A percentile compares a stretch with the other conserved stretches of the same genome.
Evolutionary conservation across 2,329 filamentous ascomycete species (phyloP).

Genomic region (Talaromyces pinophilus): DNA sequence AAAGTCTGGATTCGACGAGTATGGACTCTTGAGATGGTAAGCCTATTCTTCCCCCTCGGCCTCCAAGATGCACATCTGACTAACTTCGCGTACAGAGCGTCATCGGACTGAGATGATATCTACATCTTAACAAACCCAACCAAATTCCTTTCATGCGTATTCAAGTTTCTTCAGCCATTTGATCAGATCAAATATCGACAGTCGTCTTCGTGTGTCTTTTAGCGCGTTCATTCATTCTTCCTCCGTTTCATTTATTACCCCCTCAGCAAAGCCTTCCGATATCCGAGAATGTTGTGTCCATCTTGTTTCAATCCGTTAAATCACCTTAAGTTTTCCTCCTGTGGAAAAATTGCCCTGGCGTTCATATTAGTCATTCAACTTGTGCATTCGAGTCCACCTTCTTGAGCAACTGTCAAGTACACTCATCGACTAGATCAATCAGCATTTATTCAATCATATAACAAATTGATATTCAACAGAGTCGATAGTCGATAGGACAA

Average conservation of each 20-base stretch:
- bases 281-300: slow-evolving; percentile 19
- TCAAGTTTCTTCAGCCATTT: slow-evolving; percentile 25
- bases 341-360: slow-evolving; percentile 24
- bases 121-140: neutral
- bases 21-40: slow-evolving; percentile 94
- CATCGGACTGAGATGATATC: slow-evolving; percentile 68
- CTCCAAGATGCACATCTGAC: slow-evolving; percentile 26
- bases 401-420: neutral
- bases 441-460: neutral
- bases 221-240: slow-evolving; percentile 13
- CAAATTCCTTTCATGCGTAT: neutral
- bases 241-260: slow-evolving; percentile 6
- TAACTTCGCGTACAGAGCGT: slow-evolving; percentile 61
- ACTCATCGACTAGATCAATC: neutral
- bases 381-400: neutral
- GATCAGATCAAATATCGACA: slow-evolving; percentile 17
- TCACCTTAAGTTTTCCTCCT: neutral
- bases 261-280: slow-evolving; percentile 3
- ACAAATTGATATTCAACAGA: neutral
- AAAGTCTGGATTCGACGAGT: slow-evolving; percentile 99
- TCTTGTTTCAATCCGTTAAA: neutral
- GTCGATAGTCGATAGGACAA: neutral
- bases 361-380: neutral
- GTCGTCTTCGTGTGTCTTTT: slow-evolving; percentile 2
- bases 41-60: slow-evolving; percentile 26